Conservation (phyloP, 192 early-diverging fungal genomes). For the Podila epicladia region DNA sequence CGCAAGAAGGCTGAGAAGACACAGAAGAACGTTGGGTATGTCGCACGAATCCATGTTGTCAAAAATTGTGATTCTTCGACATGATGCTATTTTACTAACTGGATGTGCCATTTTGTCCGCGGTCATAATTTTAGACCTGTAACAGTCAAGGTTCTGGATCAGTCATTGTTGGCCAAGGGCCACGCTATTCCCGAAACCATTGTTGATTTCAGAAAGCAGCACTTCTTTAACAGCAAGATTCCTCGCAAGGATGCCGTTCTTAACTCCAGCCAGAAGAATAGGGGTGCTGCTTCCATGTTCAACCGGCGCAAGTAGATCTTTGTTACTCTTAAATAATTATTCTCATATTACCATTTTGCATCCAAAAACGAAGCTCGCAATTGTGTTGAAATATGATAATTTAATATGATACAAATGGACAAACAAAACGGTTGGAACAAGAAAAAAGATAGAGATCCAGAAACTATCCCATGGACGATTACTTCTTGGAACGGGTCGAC, state of each 20-base stretch:
- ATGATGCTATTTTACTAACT: background rate
- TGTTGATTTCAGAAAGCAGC: conserved; percentile 42
- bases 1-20: conserved; percentile 40
- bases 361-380: too few relatives aligned
- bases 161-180: conserved; percentile 31
- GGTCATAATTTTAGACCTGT: conserved; percentile 20
- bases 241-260: conserved; percentile 35
- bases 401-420: background rate
- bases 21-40: conserved; percentile 47
- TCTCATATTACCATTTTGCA: too few relatives aligned
- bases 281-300: conserved; percentile 27
- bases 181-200: conserved; percentile 41
- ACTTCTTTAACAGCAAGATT: conserved; percentile 35
- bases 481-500: background rate
- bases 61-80: background rate
- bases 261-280: conserved; percentile 18
- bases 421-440: background rate
- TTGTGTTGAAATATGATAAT: too few relatives aligned
- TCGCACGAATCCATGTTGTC: background rate
- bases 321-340: too few relatives aligned
- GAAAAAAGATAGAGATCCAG: background rate
- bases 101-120: background rate
- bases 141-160: conserved; percentile 41
- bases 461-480: background rate
- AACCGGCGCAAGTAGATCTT: conserved; percentile 24